A percentile compares a stretch with the other conserved stretches of the same genome.
Evolutionary conservation across 495 filamentous ascomycete species (phyloP).

Genomic region (Podospora fimiseda): DNA sequence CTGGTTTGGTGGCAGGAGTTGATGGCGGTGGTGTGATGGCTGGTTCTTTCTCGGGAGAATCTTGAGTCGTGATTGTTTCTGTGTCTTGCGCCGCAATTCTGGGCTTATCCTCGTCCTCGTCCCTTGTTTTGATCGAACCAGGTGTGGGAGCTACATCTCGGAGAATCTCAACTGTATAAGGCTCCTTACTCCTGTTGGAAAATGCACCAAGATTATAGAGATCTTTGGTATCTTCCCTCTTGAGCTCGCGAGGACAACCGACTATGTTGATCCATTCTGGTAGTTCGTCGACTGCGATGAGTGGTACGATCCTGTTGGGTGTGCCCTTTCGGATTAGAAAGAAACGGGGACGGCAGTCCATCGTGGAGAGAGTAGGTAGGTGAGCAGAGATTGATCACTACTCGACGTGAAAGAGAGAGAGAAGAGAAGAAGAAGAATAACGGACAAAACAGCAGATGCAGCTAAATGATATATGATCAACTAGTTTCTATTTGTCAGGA

Average conservation of each 20-base stretch:
- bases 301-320: conserved; percentile 34
- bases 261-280: conserved; percentile 34
- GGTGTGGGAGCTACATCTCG: not conserved
- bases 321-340: conserved; percentile 2
- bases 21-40: no score
- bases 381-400: conserved; percentile 37
- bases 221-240: conserved; percentile 30
- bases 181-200: conserved; percentile 15
- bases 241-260: conserved; percentile 34
- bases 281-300: conserved; percentile 42
- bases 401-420: not conserved
- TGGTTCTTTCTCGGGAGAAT: no score
- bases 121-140: not conserved
- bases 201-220: conserved; percentile 34
- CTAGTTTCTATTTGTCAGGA: no score
- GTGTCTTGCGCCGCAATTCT: no score
- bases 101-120: not conserved
- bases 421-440: not conserved
- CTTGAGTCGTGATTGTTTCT: no score
- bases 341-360: conserved; percentile 12
- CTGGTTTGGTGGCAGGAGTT: no score
- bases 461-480: no score
- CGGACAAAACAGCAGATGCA: no score
- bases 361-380: conserved; percentile 19
- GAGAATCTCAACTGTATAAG: conserved; percentile 27